Evolutionary conservation across 179 eudicot genomes (phyloP), one percentile per base, ranked within the genome.

Genomic region (Actinidia chinensis): DNA sequence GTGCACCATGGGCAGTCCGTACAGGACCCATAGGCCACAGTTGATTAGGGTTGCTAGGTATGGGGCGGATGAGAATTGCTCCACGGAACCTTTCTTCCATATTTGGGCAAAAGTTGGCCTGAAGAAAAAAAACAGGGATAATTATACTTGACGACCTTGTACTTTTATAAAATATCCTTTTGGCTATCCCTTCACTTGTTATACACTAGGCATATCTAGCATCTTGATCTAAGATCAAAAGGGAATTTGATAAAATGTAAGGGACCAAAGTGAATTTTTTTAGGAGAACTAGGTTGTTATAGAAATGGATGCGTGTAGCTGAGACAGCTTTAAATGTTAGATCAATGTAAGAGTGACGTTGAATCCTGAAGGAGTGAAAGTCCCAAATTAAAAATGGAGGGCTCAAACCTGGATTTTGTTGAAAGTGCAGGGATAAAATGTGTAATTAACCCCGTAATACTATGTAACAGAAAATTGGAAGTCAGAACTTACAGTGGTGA

Each of bases 101-200:
- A 95, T 95, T 0, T 52, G 68, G 8, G 82, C 69, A 70, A 95
- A 95, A 56, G 99, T 95, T 68, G 99, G 98, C 93, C 98, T 94
- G 85, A 40, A 68, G 66, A 74, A 44, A 18, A 5, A 20, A 17
- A 51, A 28, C 75, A 48, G 22, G 5, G 3, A 22, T 42, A 48
- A 4, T 12, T 66, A 15, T 43, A 33, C 0, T 36, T 8, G 8
- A 4, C 48, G 8, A 33, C 40, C 70, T 66, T 8, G n/a, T n/a
- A n/a, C 47, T 15, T 3, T 6, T 7, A 40, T 15, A 17, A 40
- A 40, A 36, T 17, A 10, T 65, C 22, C n/a, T n/a, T n/a, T n/a
- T n/a, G n/a, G n/a, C n/a, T n/a, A n/a, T n/a, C n/a, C n/a, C n/a
- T n/a, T n/a, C n/a, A n/a, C n/a, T n/a, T n/a, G n/a, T n/a, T n/a